Percentiles rank a stretch among this genome's conserved stretches.
Conservation (phyloP, 1,284 basidiomycete species). For the Rhodotorula sp. region DNA sequence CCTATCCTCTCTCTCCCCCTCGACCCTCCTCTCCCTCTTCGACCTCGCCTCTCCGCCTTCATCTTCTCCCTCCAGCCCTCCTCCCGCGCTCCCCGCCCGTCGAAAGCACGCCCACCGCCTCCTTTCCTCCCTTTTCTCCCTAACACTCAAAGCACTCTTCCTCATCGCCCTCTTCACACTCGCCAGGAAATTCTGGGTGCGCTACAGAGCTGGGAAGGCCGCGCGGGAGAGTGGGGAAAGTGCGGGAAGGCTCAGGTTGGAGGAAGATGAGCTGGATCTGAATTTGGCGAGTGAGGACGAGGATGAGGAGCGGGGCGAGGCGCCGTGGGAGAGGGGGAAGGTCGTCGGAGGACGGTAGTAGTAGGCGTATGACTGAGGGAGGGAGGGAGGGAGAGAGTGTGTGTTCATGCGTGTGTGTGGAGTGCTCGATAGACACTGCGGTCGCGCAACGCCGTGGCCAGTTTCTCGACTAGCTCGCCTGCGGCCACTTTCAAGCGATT, state of each 20-base stretch:
- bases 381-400: too few species aligned
- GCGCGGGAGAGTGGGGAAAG: background rate
- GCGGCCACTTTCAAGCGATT: too few species aligned
- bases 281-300: background rate
- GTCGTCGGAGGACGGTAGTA: background rate
- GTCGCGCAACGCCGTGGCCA: too few species aligned
- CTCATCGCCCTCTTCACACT: background rate
- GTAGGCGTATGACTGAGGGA: too few species aligned
- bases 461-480: too few species aligned
- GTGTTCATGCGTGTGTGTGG: too few species aligned
- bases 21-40: slow-evolving; percentile 10
- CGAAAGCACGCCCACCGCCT: background rate
- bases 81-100: background rate
- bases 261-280: background rate
- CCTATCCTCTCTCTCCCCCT: slow-evolving; percentile 9
- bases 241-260: background rate
- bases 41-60: slow-evolving; percentile 12
- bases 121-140: background rate
- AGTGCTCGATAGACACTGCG: too few species aligned
- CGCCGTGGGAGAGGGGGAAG: background rate
- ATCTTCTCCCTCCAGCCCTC: background rate
- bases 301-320: background rate
- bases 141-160: background rate
- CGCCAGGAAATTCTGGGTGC: background rate
- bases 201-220: background rate